A percentile compares a stretch with the other conserved stretches of the same genome.
Conservation (phyloP, 495 filamentous ascomycete species). For the Ascobolus immersus region DNA sequence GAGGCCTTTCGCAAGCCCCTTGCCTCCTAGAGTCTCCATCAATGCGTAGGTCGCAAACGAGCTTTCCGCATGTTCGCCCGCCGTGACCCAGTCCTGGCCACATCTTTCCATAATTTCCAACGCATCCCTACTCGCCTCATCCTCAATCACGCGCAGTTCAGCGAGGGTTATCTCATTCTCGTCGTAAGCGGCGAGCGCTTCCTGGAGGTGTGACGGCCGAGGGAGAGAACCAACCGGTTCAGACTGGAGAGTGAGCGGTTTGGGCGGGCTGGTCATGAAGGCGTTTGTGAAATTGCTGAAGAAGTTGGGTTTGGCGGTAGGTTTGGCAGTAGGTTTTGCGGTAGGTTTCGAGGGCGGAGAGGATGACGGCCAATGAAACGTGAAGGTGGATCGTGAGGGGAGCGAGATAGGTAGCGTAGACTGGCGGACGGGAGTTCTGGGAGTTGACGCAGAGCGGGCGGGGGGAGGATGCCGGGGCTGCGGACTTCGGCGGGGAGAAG, state of each 20-base stretch:
- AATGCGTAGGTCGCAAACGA: slow-evolving; percentile 23
- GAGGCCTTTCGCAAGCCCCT: slow-evolving; percentile 18
- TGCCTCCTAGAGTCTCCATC: slow-evolving; percentile 18
- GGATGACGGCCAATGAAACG: too few relatives aligned
- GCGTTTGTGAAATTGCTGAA: not conserved
- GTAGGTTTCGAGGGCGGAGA: too few relatives aligned
- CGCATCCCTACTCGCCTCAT: slow-evolving; percentile 21
- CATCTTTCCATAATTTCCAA: slow-evolving; percentile 18
- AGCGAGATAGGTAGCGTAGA: too few relatives aligned
- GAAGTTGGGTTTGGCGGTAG: too few relatives aligned
- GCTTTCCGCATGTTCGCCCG: slow-evolving; percentile 20
- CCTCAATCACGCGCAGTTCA: slow-evolving; percentile 16
- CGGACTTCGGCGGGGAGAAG: too few relatives aligned
- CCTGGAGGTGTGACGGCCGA: slow-evolving; percentile 18
- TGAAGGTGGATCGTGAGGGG: too few relatives aligned
- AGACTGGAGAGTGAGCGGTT: too few relatives aligned
- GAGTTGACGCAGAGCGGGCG: too few relatives aligned
- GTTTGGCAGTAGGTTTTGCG: too few relatives aligned
- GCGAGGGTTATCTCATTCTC: slow-evolving; percentile 12
- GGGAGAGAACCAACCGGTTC: slow-evolving; percentile 23
- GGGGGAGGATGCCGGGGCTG: too few relatives aligned
- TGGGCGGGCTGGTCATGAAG: not conserved
- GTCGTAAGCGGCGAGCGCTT: slow-evolving; percentile 20
- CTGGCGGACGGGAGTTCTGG: too few relatives aligned
- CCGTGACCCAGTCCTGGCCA: slow-evolving; percentile 18